These are phyloP conservation scores for Xylaria sp. DNA, from an alignment of 2,329 filamentous ascomycete genomes.

Conservation along the genomic window DNA sequence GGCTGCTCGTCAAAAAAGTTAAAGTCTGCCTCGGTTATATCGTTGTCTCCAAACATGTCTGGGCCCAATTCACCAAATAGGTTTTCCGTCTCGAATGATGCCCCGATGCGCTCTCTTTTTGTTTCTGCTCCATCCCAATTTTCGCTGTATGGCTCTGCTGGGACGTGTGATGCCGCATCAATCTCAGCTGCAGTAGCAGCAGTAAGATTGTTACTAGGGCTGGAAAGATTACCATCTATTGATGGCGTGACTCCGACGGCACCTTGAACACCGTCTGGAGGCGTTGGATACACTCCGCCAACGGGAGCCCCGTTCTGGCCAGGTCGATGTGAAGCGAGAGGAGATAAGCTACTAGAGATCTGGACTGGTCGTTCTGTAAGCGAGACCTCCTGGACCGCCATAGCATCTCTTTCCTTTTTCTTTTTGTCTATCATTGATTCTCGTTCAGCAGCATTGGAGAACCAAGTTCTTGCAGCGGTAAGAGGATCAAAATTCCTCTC, in stretches of 20 bases:
- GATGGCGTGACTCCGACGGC: slow-evolving; percentile 64
- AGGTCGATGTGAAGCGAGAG: slow-evolving; percentile 60
- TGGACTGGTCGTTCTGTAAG: slow-evolving; percentile 55
- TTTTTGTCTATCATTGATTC: slow-evolving; percentile 60
- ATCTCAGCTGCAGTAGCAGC: slow-evolving; percentile 50
- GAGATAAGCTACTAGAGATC: slow-evolving; percentile 62
- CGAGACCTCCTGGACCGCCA: slow-evolving; percentile 54
- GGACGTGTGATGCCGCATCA: slow-evolving; percentile 49
- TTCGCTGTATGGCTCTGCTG: slow-evolving; percentile 49
- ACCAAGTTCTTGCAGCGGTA: slow-evolving; percentile 60
- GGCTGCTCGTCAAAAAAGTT: slow-evolving; percentile 80
- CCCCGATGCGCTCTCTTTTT: slow-evolving; percentile 58
- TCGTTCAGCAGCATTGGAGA: slow-evolving; percentile 55
- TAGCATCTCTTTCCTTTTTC: slow-evolving; percentile 60
- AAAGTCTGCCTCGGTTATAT: slow-evolving; percentile 85
- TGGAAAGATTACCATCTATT: slow-evolving; percentile 65
- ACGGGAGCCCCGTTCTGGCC: slow-evolving; percentile 55
- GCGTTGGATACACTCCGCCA: slow-evolving; percentile 75
- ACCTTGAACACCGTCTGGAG: slow-evolving; percentile 71
- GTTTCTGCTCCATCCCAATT: slow-evolving; percentile 55
- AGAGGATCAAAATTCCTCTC: slow-evolving; percentile 61
- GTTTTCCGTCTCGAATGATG: slow-evolving; percentile 62
- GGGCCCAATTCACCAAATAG: slow-evolving; percentile 75
- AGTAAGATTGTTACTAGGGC: slow-evolving; percentile 59
- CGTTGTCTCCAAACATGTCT: slow-evolving; percentile 76